These are phyloP conservation scores for Solioccasus polychromus DNA, from an alignment of 768 basidiomycete species.

Conservation along the genomic window DNA sequence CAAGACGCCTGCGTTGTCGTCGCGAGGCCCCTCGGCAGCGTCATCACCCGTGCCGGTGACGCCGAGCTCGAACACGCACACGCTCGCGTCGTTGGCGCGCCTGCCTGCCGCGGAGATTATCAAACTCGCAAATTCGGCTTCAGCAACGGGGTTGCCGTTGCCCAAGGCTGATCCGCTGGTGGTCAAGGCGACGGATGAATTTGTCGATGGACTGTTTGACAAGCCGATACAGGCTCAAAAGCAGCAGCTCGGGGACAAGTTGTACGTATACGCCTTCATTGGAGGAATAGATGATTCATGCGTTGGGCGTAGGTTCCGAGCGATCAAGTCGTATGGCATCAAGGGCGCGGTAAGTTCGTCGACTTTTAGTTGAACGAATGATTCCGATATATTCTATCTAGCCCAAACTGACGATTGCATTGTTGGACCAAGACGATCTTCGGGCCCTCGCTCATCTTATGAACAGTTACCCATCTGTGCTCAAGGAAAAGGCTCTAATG, in stretches of 20 bases:
- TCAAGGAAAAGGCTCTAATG: constrained; percentile 70
- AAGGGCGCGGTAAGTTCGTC: constrained; percentile 63
- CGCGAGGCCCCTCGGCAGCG: constrained; percentile 67
- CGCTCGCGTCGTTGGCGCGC: constrained; percentile 66
- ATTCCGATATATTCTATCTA: constrained; percentile 30
- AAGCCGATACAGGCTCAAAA: constrained; percentile 63
- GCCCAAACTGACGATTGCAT: constrained; percentile 82
- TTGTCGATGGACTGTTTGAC: constrained; percentile 59
- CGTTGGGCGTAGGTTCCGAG: constrained; percentile 43
- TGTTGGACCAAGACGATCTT: constrained; percentile 84
- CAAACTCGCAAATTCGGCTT: constrained; percentile 53
- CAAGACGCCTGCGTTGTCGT: constrained; percentile 74
- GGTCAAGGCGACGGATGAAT: constrained; percentile 67
- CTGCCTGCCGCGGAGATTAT: constrained; percentile 78
- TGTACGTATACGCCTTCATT: constrained; percentile 44
- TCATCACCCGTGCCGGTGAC: constrained; percentile 69
- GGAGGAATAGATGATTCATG: too few species aligned
- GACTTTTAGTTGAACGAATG: background rate
- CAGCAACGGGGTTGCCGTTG: constrained; percentile 49
- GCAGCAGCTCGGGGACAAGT: constrained; percentile 76
- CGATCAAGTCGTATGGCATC: constrained; percentile 75
- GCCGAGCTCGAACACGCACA: constrained; percentile 49
- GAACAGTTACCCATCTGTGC: constrained; percentile 79
- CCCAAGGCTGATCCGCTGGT: constrained; percentile 71
- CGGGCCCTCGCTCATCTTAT: constrained; percentile 80